Conservation (phyloP, 495 filamentous ascomycete genomes). For the Terfezia claveryi region DNA sequence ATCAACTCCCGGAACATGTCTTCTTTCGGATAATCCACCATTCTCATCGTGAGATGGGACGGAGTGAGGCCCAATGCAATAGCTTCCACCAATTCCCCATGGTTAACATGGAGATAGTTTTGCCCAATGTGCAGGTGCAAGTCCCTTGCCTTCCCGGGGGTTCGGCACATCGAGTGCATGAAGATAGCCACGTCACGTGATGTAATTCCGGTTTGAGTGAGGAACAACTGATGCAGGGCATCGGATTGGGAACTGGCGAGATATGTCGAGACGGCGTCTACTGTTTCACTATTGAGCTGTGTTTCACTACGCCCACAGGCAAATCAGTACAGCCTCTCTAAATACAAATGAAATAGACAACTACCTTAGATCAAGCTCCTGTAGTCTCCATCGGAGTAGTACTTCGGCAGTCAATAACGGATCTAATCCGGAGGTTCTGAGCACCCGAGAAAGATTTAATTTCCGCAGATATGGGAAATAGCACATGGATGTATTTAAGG, state of each 20-base stretch:
- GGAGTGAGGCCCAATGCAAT: constrained; percentile 45
- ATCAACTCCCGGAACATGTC: constrained; percentile 45
- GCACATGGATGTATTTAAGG: constrained; percentile 32
- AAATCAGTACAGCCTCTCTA: not conserved
- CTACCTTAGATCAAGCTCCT: constrained; percentile 34
- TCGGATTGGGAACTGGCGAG: constrained; percentile 39
- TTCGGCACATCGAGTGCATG: constrained; percentile 44
- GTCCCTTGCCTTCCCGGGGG: constrained; percentile 21
- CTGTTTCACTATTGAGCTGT: constrained; percentile 29
- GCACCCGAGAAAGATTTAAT: constrained; percentile 47
- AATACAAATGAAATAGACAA: not conserved
- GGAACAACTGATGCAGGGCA: constrained; percentile 40
- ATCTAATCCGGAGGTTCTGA: constrained; percentile 37
- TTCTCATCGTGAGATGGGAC: constrained; percentile 51
- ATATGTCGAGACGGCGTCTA: constrained; percentile 41
- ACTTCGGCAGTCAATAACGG: constrained; percentile 45
- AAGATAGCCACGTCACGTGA: constrained; percentile 58
- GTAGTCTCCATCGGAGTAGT: constrained; percentile 48
- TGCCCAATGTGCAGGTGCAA: constrained; percentile 33
- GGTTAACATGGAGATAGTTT: constrained; percentile 56
- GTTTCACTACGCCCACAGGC: constrained; percentile 11
- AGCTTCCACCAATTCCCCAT: constrained; percentile 42
- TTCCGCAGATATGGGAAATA: constrained; percentile 48
- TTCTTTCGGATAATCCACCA: constrained; percentile 47
- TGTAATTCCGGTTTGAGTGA: constrained; percentile 63